Percentiles rank a stretch among this genome's conserved stretches.
phyloP scores from a whole-genome alignment of 2,329 filamentous ascomycete genomes.

The Zymoseptoria tritici region DNA sequence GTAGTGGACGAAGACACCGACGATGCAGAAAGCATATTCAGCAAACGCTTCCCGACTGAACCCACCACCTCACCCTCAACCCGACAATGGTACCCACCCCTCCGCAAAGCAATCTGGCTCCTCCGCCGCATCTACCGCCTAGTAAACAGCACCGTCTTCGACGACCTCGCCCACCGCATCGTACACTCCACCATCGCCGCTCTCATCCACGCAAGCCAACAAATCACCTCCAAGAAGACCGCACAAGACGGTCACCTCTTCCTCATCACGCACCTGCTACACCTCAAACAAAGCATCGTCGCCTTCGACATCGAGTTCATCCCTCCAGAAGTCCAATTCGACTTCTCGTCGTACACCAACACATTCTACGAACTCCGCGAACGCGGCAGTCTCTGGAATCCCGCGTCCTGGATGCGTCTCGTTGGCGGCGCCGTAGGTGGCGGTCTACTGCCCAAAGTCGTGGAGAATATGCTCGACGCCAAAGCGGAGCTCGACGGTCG shows the following conservation, averaged over 20 bases:
- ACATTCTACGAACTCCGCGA: slow-evolving; percentile 62
- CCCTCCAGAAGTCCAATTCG: slow-evolving; percentile 56
- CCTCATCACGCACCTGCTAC: slow-evolving; percentile 86
- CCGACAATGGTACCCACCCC: slow-evolving; percentile 55
- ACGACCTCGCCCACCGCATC: slow-evolving; percentile 69
- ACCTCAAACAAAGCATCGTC: slow-evolving; percentile 91
- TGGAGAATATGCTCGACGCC: slow-evolving; percentile 65
- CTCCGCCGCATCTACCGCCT: slow-evolving; percentile 62
- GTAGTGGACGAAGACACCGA: slow-evolving; percentile 50
- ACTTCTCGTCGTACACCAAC: slow-evolving; percentile 57
- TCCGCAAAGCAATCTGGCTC: slow-evolving; percentile 60
- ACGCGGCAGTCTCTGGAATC: slow-evolving; percentile 59
- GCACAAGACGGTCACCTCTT: slow-evolving; percentile 78
- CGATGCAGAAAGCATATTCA: slow-evolving; percentile 40
- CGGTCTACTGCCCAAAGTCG: slow-evolving; percentile 55
- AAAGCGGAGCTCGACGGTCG: slow-evolving; percentile 60
- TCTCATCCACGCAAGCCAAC: slow-evolving; percentile 63
- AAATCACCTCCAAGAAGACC: slow-evolving; percentile 56
- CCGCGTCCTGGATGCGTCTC: slow-evolving; percentile 53
- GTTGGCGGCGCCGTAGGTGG: slow-evolving; percentile 38
- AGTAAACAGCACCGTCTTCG: slow-evolving; percentile 62
- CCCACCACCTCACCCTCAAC: slow-evolving; percentile 7
- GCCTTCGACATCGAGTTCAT: slow-evolving; percentile 86
- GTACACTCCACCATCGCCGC: slow-evolving; percentile 85
- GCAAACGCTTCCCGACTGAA: slow-evolving; percentile 18